phyloP scores from a whole-genome alignment of 495 filamentous ascomycete genomes.

The Podospora comata region DNA sequence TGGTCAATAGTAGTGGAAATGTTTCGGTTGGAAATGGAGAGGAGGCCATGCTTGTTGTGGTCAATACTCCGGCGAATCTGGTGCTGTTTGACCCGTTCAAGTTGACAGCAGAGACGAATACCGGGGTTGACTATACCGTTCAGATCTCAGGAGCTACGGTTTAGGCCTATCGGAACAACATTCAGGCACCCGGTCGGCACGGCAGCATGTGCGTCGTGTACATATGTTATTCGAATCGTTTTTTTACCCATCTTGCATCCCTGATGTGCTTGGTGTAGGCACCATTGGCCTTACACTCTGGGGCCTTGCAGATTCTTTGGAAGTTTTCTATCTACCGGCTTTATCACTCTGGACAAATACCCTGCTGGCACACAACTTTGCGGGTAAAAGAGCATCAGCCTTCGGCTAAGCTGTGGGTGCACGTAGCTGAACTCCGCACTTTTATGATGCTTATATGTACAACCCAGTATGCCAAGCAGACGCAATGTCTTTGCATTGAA shows the following conservation, averaged over 20 bases:
- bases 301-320: background rate
- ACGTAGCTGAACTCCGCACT: background rate
- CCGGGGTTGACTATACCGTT: conserved; percentile 39
- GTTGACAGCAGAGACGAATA: conserved; percentile 38
- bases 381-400: background rate
- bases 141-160: conserved; percentile 38
- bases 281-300: background rate
- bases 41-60: conserved; percentile 44
- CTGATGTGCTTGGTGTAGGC: background rate
- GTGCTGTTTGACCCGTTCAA: conserved; percentile 44
- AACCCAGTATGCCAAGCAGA: background rate
- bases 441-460: background rate
- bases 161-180: background rate
- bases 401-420: background rate
- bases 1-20: conserved; percentile 28
- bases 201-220: too few species aligned
- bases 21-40: conserved; percentile 32
- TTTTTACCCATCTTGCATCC: too few species aligned
- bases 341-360: background rate
- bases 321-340: background rate
- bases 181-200: too few species aligned
- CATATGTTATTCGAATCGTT: too few species aligned
- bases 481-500: too few species aligned
- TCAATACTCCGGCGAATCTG: conserved; percentile 39
- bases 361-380: background rate